Base-by-base conservation (phyloP, 805 yeast genomes). In the Yamadazyma olivae region DNA sequence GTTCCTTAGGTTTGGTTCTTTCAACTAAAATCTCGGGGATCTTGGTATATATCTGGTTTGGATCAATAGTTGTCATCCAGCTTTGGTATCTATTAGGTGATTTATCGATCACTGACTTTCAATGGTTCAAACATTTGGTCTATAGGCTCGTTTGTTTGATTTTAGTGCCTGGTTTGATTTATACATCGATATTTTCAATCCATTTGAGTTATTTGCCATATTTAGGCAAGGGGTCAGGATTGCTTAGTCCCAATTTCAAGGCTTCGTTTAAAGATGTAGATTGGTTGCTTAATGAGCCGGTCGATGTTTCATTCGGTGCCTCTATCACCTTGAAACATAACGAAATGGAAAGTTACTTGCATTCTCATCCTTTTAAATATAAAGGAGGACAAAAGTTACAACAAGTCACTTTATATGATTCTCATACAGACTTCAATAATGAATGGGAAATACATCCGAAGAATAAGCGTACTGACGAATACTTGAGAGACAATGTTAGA, bases 61-160 rank as follows among this genome's bases (percentile, higher is more conserved):
- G 79, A 2, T 4, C 63, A 0, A 49, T 78, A 31, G 59, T 64
- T 1, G 35, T 71, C 1, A 62, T 67, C 39, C 77, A 79, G 41
- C 56, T 82, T 30, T 89, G 96, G 96, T 55, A 57, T 41, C 49
- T 76, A 9, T 53, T 83, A 25, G 95, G 93, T 10, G 96, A 91
- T 56, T 54, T 83, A 21, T 57, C 62, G 3, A 64, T 81, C 3
- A 28, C 74, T 1, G 56, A 64, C 6, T 36, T 34, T 13, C 33
- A 48, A 17, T 61, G 78, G 43, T 43, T 61, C 13, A 61, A 57
- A 36, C 79, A 75, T 48, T 50, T 71, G 13, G 15, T 56, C 0
- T 41, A 56, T 15, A 68, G 82, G 25, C 45, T 67, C 0, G 37
- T 64, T 12, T 59, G 68, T 6, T 59, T 82, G 29, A 44, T 82